Conservation (phyloP, 2,329 filamentous ascomycete genomes). For the Fusarium sp. region DNA sequence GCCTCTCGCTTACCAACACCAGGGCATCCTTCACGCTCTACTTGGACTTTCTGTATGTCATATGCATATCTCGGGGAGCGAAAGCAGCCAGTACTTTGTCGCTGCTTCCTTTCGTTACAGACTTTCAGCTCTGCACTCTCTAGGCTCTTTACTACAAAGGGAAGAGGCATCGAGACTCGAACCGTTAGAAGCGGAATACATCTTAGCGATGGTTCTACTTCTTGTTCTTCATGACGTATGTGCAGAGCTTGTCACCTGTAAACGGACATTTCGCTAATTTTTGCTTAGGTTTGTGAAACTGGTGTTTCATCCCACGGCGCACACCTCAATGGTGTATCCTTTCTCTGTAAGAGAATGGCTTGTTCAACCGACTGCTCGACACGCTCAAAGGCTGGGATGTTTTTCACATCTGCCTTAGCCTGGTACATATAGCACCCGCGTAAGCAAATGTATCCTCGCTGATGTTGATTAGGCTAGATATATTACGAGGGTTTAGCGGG, state of each 20-base stretch:
- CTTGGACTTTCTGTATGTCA: conserved; percentile 48
- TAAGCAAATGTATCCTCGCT: not conserved
- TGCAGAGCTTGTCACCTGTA: accelerated
- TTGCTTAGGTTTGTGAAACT: conserved; percentile 44
- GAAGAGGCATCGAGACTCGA: conserved; percentile 32
- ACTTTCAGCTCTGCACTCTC: conserved; percentile 41
- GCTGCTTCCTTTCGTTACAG: conserved; percentile 41
- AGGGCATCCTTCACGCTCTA: conserved; percentile 47
- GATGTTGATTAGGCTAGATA: conserved; percentile 43
- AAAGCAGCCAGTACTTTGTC: conserved; percentile 12
- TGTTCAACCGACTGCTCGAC: conserved; percentile 12
- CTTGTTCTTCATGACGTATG: conserved; percentile 48
- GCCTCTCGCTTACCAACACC: conserved; percentile 44
- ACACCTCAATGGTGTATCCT: conserved; percentile 48
- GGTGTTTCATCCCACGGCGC: conserved; percentile 47
- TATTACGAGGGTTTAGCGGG: conserved; percentile 50
- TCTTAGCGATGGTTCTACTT: conserved; percentile 45
- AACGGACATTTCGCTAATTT: not conserved
- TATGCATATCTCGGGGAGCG: conserved; percentile 33
- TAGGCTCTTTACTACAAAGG: conserved; percentile 37
- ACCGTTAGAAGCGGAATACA: conserved; percentile 39
- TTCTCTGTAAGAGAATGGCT: conserved; percentile 46
- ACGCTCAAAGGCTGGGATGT: conserved; percentile 40
- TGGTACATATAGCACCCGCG: conserved; percentile 28
- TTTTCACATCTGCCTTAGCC: conserved; percentile 46